Evolutionary conservation across 2,329 filamentous ascomycete genomes (phyloP), one percentile per base, ranked within the genome.

Genomic region (Cyphellophora europaea): DNA sequence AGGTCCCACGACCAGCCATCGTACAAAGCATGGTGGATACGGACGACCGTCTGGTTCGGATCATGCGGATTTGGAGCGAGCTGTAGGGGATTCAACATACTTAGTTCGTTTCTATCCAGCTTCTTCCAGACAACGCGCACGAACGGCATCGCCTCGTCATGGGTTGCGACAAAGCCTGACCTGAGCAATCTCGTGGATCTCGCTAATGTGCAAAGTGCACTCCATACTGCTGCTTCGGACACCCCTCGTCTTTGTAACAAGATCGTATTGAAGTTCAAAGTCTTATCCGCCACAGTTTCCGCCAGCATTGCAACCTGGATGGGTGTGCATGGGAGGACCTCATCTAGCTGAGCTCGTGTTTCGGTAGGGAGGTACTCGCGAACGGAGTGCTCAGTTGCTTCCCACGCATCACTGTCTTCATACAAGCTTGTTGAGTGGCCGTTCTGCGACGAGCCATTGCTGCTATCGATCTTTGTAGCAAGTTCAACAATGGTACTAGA

Each of bases 1-100:
- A 89, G 63, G 33, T 94, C 82, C 51, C 87, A 71, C 0, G 86
- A 88, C 88, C 88, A 95, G n/a, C 87, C 88, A 55, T 95, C 88
- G 51, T 93, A 95, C 1, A 93, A 55, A 1, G 84, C 77, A 57
- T 95, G 88, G 52, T 93, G 87, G 0, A 93, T 63, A 10, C 79
- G 67, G 29, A 84, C 35, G 8, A 72, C 49, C 2, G 56, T 40
- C 19, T 52, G 49, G 3, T 52, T 36, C 31, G 43, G 37, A 4
- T 51, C 32, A n/a, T 8, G n/a, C 21, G 8, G 8, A n/a, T 25
- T 25, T 10, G 47, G 47, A 2, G 87, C 57, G n/a, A 86, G 58
- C 11, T 55, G 59, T 11, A 88, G 61, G 0, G 86, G 84, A 18
- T 63, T 62, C 2, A 83, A 59, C 11, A 73, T 47, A 21, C 60